phyloP scores from a whole-genome alignment of 2,329 filamentous ascomycete genomes.

The Talaromyces sp. region DNA sequence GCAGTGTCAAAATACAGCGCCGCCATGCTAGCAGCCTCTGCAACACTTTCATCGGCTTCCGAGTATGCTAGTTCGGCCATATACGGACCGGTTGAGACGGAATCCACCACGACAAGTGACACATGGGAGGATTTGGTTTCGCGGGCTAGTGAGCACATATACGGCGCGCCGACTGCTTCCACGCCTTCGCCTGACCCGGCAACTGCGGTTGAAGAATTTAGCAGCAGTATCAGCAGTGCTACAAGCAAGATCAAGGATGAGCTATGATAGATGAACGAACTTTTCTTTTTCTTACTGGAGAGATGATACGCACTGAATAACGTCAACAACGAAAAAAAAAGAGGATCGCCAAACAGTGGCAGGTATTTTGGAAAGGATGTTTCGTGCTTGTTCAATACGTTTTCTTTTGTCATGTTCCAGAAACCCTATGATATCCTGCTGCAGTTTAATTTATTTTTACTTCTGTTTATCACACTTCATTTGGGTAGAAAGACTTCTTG shows the following conservation, averaged over 20 bases:
- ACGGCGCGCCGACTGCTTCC: conserved; percentile 55
- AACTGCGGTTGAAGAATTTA: conserved; percentile 41
- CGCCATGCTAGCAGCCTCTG: conserved; percentile 41
- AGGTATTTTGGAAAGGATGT: neutral
- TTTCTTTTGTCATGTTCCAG: neutral
- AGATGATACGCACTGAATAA: neutral
- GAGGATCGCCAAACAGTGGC: neutral
- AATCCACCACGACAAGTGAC: conserved; percentile 41
- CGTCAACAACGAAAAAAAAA: neutral
- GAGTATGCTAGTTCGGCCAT: conserved; percentile 38
- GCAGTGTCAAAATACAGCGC: conserved; percentile 42
- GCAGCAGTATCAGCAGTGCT: conserved; percentile 41
- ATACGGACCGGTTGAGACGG: conserved; percentile 21
- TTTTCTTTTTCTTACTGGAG: neutral
- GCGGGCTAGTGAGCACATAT: conserved; percentile 63
- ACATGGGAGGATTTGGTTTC: conserved; percentile 61
- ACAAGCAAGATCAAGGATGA: conserved; percentile 48
- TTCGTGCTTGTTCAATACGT: neutral
- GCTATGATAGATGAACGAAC: conserved; percentile 30
- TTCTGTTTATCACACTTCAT: neutral
- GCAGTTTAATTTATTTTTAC: neutral
- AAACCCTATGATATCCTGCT: neutral
- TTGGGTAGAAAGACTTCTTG: neutral
- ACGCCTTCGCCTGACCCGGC: conserved; percentile 32
- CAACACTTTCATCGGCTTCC: conserved; percentile 33